Conservation (phyloP, 805 yeast genomes). For the Trichomonascus vanleenenianus region DNA sequence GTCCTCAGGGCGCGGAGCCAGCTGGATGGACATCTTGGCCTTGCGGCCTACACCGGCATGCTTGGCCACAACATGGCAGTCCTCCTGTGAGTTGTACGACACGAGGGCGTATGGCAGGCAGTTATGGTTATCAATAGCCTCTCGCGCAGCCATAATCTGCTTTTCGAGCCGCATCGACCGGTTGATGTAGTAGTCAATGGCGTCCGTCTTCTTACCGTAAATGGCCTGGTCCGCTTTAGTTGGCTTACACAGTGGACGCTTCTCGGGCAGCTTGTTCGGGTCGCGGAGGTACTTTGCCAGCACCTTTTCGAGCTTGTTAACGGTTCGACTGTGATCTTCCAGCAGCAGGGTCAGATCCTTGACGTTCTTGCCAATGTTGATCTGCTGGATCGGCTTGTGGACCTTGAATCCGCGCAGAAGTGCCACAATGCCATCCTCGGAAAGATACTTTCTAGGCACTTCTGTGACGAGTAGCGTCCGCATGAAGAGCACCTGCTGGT, state of each 20-base stretch:
- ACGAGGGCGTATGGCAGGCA: slow-evolving; percentile 29
- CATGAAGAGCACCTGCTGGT: slow-evolving; percentile 20
- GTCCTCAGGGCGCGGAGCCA: slow-evolving; percentile 31
- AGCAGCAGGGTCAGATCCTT: slow-evolving; percentile 22
- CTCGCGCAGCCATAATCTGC: slow-evolving; percentile 21
- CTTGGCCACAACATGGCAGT: slow-evolving; percentile 21
- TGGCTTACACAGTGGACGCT: slow-evolving; percentile 19
- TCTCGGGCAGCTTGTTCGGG: slow-evolving; percentile 19
- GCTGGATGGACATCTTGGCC: slow-evolving; percentile 15
- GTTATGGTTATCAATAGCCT: slow-evolving; percentile 9
- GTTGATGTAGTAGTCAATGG: slow-evolving; percentile 22
- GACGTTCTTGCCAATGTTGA: slow-evolving; percentile 24
- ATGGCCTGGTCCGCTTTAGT: slow-evolving; percentile 11
- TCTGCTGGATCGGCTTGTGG: slow-evolving; percentile 16
- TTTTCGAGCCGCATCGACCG: slow-evolving; percentile 14
- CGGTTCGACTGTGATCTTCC: slow-evolving; percentile 19
- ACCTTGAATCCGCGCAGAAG: slow-evolving; percentile 9
- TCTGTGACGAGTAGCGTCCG: slow-evolving; percentile 29
- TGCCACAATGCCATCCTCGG: slow-evolving; percentile 20
- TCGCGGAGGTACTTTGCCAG: slow-evolving; percentile 24
- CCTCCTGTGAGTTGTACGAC: slow-evolving; percentile 17
- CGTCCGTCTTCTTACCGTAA: slow-evolving; percentile 17
- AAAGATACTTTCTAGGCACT: slow-evolving; percentile 20
- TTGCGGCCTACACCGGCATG: slow-evolving; percentile 2
- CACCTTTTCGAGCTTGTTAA: slow-evolving; percentile 22